Evolutionary conservation across 2,329 filamentous ascomycete genomes (phyloP), one percentile per base, ranked within the genome.

Genomic region (Xylaria sp.): DNA sequence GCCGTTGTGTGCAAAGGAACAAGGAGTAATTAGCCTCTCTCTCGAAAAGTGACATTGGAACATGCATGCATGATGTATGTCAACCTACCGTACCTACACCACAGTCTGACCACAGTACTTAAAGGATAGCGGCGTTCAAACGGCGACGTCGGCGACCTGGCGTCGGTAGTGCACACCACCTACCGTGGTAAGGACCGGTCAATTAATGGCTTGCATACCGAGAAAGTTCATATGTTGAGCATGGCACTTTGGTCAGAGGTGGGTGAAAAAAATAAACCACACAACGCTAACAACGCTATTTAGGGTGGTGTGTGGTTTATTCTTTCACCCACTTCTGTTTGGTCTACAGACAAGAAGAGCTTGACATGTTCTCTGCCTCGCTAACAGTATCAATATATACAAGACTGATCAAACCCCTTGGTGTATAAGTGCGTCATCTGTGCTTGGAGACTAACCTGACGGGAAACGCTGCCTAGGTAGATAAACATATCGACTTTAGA

Each of bases 121-220:
- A 9, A 28, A 28, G 28, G 28, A 28, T 46, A 23, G 50, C 41
- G 56, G 55, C 25, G 57, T 13, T 37, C 65, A 61, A 67, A 70
- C 68, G 68, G 68, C 65, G 68, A 70, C 59, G 65, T 67, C 68
- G 68, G 68, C 65, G 68, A 70, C 68, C 68, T 70, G 57, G 62
- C 41, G 57, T 41, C 68, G 50, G 60, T 60, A 58, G 61, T 50
- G 51, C 39, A 66, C 41, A 56, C 15, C 52, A 55, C 48, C 50
- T 41, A 55, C 50, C 56, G 56, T 56, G 50, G 44, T 31, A 58
- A 28, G 46, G 41, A 41, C 66, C 69, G 63, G 63, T 67, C 64
- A 66, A 69, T 69, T 59, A 58, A 69, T 69, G 69, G 67, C 69
- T 65, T 67, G 69, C 69, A 72, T 72, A 57, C 54, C 55, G 63